Evolutionary conservation across 2,329 filamentous ascomycete genomes (phyloP).

Genomic region (Pyrenochaeta sp.): DNA sequence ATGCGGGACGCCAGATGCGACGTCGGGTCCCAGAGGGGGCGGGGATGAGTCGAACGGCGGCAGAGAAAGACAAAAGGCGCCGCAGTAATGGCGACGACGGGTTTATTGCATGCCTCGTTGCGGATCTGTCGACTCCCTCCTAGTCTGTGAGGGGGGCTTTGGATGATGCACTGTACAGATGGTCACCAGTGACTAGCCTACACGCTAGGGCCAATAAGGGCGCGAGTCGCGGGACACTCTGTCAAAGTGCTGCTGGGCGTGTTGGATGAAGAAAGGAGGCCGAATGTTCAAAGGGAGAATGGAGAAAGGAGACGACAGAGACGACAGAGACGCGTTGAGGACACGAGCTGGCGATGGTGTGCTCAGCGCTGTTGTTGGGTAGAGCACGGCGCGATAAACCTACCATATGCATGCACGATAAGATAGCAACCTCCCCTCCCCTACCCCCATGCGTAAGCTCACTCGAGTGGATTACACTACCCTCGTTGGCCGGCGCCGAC

Average conservation of each 20-base stretch:
- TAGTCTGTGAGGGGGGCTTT: conserved; percentile 26
- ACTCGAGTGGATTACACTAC: conserved; percentile 3
- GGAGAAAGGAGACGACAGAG: not conserved
- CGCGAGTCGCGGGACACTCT: conserved; percentile 17
- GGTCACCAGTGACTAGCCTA: too few species aligned
- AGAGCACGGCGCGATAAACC: too few species aligned
- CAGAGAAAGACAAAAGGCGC: conserved; percentile 6
- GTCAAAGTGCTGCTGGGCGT: too few species aligned
- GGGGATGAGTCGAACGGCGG: conserved; percentile 4
- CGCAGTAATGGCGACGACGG: conserved; percentile 9
- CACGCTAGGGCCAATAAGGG: too few species aligned
- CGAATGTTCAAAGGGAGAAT: not conserved
- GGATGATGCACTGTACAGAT: conserved; percentile 33
- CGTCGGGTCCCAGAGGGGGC: not conserved
- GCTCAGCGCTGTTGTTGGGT: conserved; percentile 3
- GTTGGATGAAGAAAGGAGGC: not conserved
- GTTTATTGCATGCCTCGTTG: conserved; percentile 31
- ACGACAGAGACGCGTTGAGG: conserved; percentile 10
- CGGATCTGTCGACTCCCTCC: conserved; percentile 13
- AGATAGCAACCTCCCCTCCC: conserved; percentile 10
- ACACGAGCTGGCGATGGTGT: not conserved
- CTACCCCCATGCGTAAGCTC: not conserved
- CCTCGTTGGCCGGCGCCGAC: conserved; percentile 9
- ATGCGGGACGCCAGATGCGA: conserved; percentile 8
- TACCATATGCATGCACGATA: not conserved